Percentiles rank a stretch among this genome's conserved stretches.
These are phyloP conservation scores for Penicillium sp. DNA, from an alignment of 2,329 filamentous ascomycete species.

Conservation along the genomic window DNA sequence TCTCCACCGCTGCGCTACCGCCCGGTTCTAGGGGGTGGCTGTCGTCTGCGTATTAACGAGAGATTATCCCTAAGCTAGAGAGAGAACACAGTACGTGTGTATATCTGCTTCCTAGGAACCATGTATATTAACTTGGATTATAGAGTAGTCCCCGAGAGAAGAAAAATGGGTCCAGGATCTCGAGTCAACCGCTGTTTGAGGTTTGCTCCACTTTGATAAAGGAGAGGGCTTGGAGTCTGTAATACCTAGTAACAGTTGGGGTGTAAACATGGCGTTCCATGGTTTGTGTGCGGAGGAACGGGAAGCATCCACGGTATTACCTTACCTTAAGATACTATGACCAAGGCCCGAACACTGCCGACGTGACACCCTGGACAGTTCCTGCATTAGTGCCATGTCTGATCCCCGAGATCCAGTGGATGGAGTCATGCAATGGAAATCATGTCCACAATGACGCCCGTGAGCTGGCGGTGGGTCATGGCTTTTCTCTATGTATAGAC, in stretches of 20 bases:
- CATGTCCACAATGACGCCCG: slow-evolving; percentile 1
- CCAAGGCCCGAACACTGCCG: background rate
- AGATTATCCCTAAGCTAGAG: background rate
- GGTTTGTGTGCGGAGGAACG: slow-evolving; percentile 11
- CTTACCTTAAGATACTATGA: background rate
- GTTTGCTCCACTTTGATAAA: slow-evolving; percentile 1
- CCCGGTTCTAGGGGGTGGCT: slow-evolving; percentile 34
- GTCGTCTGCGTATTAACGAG: slow-evolving; percentile 3
- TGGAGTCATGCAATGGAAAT: slow-evolving; percentile 10
- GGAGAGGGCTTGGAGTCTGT: background rate
- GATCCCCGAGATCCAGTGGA: background rate
- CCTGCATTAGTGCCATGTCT: slow-evolving; percentile 35
- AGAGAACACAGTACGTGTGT: too few species aligned
- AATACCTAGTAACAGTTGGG: background rate
- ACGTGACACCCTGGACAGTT: slow-evolving; percentile 25
- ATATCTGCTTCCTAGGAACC: too few species aligned
- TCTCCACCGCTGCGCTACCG: slow-evolving; percentile 20
- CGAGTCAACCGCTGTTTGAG: slow-evolving; percentile 15
- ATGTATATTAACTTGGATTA: background rate
- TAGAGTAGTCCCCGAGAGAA: background rate
- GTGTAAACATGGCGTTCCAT: slow-evolving; percentile 6
- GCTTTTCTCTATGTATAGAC: background rate
- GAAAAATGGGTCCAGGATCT: background rate
- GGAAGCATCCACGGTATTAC: slow-evolving; percentile 2
- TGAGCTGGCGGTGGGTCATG: background rate